phyloP scores from a whole-genome alignment of 2,329 filamentous ascomycete species.

The Cercospora janseana region DNA sequence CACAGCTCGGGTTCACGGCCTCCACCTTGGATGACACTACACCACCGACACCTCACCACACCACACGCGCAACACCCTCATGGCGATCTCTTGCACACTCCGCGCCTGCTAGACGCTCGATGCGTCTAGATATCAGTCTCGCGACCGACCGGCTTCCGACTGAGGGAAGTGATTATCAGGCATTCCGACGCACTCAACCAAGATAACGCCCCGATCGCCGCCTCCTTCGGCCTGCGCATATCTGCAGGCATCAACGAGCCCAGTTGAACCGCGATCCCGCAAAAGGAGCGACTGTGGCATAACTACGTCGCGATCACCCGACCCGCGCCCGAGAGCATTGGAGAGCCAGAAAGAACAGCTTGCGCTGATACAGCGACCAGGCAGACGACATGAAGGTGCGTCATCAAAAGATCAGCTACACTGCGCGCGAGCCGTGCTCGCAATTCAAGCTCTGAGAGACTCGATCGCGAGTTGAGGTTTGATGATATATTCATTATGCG shows the following conservation, averaged over 20 bases:
- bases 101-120: conserved; percentile 37
- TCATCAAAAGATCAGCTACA: conserved; percentile 3
- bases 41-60: conserved; percentile 14
- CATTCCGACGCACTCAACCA: conserved; percentile 13
- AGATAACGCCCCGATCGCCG: conserved; percentile 6
- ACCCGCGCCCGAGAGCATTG: not conserved
- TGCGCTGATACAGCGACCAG: conserved; percentile 10
- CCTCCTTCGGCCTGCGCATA: not conserved
- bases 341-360: conserved; percentile 5
- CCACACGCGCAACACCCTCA: conserved; percentile 19
- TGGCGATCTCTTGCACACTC: conserved; percentile 21
- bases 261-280: not conserved
- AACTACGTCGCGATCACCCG: not conserved
- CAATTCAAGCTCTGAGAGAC: conserved; percentile 22
- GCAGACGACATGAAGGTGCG: conserved; percentile 34
- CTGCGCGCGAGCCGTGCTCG: conserved; percentile 8
- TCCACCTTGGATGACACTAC: no score
- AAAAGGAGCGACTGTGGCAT: not conserved
- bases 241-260: not conserved
- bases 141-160: conserved; percentile 37
- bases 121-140: conserved; percentile 34
- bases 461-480: conserved; percentile 19
- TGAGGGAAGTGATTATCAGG: conserved; percentile 35
- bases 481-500: not conserved
- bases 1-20: conserved; percentile 3